A percentile compares a stretch with the other conserved stretches of the same genome.
Evolutionary conservation across 2,329 filamentous ascomycete genomes (phyloP).

Genomic region (Aquanectria penicillioides): DNA sequence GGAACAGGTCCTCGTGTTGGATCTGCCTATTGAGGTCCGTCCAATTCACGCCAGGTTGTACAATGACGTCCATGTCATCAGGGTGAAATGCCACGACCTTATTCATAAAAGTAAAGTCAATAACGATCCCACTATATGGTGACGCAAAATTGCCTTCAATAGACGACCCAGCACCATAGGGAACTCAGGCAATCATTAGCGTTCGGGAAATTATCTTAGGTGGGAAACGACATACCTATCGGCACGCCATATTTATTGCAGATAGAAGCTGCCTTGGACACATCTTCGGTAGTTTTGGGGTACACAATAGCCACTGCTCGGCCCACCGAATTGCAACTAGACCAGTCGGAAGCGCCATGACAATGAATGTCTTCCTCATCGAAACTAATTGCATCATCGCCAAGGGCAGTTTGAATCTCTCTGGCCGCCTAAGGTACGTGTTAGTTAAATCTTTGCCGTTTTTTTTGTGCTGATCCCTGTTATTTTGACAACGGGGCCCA

Average conservation of each 20-base stretch:
- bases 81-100: constrained; percentile 75
- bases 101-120: constrained; percentile 81
- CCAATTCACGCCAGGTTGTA: constrained; percentile 82
- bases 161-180: constrained; percentile 74
- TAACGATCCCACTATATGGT: constrained; percentile 77
- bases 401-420: constrained; percentile 8
- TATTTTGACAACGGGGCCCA: too few relatives aligned
- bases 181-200: not conserved
- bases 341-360: constrained; percentile 19
- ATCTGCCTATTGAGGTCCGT: constrained; percentile 79
- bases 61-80: constrained; percentile 73
- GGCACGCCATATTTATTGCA: constrained; percentile 17
- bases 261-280: constrained; percentile 79
- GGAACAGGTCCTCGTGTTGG: constrained; percentile 76
- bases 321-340: constrained; percentile 9
- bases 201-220: rapidly evolving
- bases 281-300: constrained; percentile 77
- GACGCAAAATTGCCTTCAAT: constrained; percentile 82
- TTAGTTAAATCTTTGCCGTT: not conserved
- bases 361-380: constrained; percentile 16
- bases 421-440: not conserved
- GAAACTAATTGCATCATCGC: constrained; percentile 8
- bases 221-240: constrained; percentile 1
- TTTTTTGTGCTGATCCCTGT: not conserved
- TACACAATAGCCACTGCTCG: constrained; percentile 62